A percentile compares a stretch with the other conserved stretches of the same genome.
These are phyloP conservation scores for Gomphus sp. DNA, from an alignment of 1,284 basidiomycete species.

Conservation along the genomic window DNA sequence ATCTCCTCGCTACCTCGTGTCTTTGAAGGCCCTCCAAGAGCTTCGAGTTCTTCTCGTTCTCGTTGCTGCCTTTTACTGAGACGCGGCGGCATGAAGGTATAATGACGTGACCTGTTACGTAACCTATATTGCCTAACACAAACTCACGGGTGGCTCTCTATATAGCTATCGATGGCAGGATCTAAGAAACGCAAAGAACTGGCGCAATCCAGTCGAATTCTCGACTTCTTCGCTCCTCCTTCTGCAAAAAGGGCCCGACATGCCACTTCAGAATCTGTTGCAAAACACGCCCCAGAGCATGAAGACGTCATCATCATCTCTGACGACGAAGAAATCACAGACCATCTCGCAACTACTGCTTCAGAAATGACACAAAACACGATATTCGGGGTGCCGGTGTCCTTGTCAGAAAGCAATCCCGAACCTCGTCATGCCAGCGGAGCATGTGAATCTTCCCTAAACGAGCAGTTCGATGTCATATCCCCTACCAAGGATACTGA, in stretches of 20 bases:
- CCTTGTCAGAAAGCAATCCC: not conserved
- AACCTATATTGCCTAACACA: not conserved
- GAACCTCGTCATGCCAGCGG: not conserved
- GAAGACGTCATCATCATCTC: slow-evolving; percentile 9
- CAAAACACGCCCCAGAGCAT: not conserved
- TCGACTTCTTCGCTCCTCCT: slow-evolving; percentile 8
- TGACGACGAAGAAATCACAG: slow-evolving; percentile 1
- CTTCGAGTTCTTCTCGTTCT: slow-evolving; percentile 69
- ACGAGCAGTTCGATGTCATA: not conserved
- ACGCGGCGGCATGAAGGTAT: slow-evolving; percentile 48
- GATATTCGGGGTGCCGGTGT: not conserved
- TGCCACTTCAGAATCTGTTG: not conserved
- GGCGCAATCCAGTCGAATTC: slow-evolving; percentile 6
- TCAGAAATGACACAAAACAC: not conserved
- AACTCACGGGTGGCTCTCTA: no score
- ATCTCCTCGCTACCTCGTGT: slow-evolving; percentile 13
- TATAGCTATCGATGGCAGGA: not conserved
- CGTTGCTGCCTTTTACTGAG: slow-evolving; percentile 82
- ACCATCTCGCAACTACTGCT: not conserved
- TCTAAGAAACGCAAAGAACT: slow-evolving; percentile 4
- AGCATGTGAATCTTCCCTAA: not conserved
- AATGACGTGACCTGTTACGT: not conserved
- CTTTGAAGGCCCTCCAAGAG: slow-evolving; percentile 28
- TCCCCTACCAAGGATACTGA: not conserved
- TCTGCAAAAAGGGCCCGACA: slow-evolving; percentile 1